phyloP scores from a whole-genome alignment of 1,139 yeast species.

The Pichia sp. region DNA sequence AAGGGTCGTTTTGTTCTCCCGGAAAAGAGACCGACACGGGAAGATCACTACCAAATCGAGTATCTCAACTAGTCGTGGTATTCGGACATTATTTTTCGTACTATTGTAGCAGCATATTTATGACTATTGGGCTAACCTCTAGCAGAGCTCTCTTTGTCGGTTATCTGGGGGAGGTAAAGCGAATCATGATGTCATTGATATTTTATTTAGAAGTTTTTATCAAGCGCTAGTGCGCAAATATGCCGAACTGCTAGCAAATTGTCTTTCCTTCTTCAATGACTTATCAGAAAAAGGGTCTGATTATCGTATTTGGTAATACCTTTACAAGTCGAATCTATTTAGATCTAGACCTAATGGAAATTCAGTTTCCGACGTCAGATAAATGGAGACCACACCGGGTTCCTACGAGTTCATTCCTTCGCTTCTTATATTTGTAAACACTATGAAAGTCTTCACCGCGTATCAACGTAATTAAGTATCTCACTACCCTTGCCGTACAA shows the following conservation, averaged over 20 bases:
- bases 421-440: slow-evolving; percentile 50
- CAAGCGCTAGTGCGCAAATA: slow-evolving; percentile 59
- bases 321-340: slow-evolving; percentile 62
- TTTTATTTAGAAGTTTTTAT: slow-evolving; percentile 62
- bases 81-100: neutral
- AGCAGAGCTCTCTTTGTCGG: neutral
- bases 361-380: slow-evolving; percentile 57
- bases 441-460: slow-evolving; percentile 50
- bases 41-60: slow-evolving; percentile 21
- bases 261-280: slow-evolving; percentile 49
- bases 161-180: neutral
- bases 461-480: slow-evolving; percentile 44
- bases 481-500: slow-evolving; percentile 54
- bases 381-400: slow-evolving; percentile 69
- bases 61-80: neutral
- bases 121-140: neutral
- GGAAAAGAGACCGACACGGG: slow-evolving; percentile 33
- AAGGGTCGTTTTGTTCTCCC: slow-evolving; percentile 44
- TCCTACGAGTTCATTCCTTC: slow-evolving; percentile 61
- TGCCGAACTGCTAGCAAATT: slow-evolving; percentile 42
- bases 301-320: slow-evolving; percentile 72
- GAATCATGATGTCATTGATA: slow-evolving; percentile 62
- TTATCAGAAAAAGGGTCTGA: slow-evolving; percentile 47
- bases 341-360: slow-evolving; percentile 71
- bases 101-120: neutral